Base-by-base conservation (phyloP, 2,329 filamentous ascomycete species). In the Pleomassaria siparia region DNA sequence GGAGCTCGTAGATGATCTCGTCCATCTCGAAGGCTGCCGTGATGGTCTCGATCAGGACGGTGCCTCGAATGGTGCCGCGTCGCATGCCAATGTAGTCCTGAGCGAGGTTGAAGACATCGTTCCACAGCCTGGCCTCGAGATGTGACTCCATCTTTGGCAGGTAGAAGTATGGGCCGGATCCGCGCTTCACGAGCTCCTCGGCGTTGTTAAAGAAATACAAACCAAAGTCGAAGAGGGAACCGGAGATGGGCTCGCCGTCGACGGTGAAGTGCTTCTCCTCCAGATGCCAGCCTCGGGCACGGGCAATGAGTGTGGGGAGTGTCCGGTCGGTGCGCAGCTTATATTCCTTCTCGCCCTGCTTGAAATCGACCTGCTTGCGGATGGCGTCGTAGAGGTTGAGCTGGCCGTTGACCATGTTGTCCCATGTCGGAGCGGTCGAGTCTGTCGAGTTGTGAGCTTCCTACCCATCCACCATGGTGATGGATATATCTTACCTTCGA, bases 131-230 rank as follows among this genome's bases (percentile, higher is more conserved):
- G 32, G 94, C 94, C 80, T 99, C 94, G 45, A 96, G 87, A 75
- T 97, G 91, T 43, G 89, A 95, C 78, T 96, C 91, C 89, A 96
- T 91, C 84, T 96, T 96, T 66, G 91, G 90, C 40, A 96, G 85
- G 76, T 96, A 96, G 74, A 96, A 99, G 83, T 99, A 97, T 49
- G 94, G 94, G 43, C 94, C 94, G 58, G 82, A 80, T 53, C 94
- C 94, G 54, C 84, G 84, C 73, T 86, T 86, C 64, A 95, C 84
- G 42, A 92, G 81, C 80, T 96, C 90, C 66, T 86, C 80, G 55
- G 91, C 94, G 73, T 96, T 99, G 84, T 97, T 91, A 86, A 90
- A 97, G 79, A 99, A 97, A 81, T 97, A 97, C 43, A 97, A 83
- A 68, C 94, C 94, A 71, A 97, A 99, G 77, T 99, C 94, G 73